Percentiles rank a stretch among this genome's conserved stretches.
Conservation (phyloP, 306 rosid genomes). For the Sindora glabra region DNA sequence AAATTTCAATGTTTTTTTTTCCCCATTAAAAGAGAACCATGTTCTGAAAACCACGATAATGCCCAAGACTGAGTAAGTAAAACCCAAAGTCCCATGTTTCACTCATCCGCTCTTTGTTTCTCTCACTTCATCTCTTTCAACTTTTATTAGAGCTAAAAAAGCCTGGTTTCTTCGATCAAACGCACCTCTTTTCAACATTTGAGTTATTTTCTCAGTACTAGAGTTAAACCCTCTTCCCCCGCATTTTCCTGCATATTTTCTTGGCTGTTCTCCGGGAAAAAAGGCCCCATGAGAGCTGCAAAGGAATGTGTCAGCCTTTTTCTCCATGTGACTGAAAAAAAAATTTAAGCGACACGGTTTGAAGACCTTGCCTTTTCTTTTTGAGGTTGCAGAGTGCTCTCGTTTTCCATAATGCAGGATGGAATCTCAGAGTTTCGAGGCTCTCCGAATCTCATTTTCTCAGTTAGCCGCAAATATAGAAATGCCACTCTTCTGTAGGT, state of each 20-base stretch:
- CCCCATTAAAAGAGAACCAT: no score
- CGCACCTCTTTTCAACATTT: not conserved
- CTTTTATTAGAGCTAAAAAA: not conserved
- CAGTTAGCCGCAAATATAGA: not conserved
- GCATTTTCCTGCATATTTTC: slow-evolving; percentile 29
- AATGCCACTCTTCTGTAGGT: slow-evolving; percentile 11
- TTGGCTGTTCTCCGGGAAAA: slow-evolving; percentile 17
- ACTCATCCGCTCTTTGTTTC: not conserved
- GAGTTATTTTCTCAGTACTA: not conserved
- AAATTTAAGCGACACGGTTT: slow-evolving; percentile 21
- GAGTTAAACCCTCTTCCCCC: slow-evolving; percentile 7
- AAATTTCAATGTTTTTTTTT: no score
- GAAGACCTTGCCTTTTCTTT: not conserved
- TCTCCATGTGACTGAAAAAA: slow-evolving; percentile 19
- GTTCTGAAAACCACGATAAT: no score
- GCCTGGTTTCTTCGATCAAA: slow-evolving; percentile 21
- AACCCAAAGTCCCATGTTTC: slow-evolving; percentile 13
- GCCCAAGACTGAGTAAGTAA: no score
- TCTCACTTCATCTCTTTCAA: slow-evolving; percentile 14
- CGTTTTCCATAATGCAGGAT: slow-evolving; percentile 41
- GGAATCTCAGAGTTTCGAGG: slow-evolving; percentile 47
- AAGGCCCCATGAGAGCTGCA: slow-evolving; percentile 21
- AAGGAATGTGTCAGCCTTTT: slow-evolving; percentile 48
- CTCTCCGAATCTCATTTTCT: slow-evolving; percentile 29
- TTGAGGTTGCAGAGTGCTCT: slow-evolving; percentile 20